phyloP scores from a whole-genome alignment of 768 basidiomycete genomes.

The Inosperma sp. region DNA sequence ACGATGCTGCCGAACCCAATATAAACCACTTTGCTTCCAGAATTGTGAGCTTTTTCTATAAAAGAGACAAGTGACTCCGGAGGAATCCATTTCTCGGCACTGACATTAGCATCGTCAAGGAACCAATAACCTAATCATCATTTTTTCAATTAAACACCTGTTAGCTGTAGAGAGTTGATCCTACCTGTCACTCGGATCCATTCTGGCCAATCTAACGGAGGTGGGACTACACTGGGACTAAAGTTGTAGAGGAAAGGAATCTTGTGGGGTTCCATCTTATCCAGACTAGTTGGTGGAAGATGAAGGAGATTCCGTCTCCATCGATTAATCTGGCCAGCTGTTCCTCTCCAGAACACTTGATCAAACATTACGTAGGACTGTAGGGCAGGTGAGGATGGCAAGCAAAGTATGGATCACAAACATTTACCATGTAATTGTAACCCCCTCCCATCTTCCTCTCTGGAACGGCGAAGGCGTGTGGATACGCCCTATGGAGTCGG shows the following conservation, averaged over 20 bases:
- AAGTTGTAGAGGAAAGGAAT: conserved; percentile 99
- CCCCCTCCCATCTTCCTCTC: conserved; percentile 97
- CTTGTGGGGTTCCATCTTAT: conserved; percentile 96
- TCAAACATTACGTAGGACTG: conserved; percentile 97
- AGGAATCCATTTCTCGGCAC: conserved; percentile 84
- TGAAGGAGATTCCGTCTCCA: conserved; percentile 80
- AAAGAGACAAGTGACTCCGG: conserved; percentile 77
- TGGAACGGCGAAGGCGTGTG: conserved; percentile 96
- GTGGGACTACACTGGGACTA: conserved; percentile 84
- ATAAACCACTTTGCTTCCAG: conserved; percentile 89
- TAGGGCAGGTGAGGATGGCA: not conserved
- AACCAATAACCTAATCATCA: conserved; percentile 83
- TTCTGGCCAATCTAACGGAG: conserved; percentile 97
- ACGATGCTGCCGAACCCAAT: conserved; percentile 98
- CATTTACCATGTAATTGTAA: conserved; percentile 92
- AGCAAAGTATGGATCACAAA: conserved; percentile 3
- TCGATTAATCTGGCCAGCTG: conserved; percentile 88
- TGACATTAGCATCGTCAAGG: conserved; percentile 88
- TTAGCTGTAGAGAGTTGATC: conserved; percentile 2
- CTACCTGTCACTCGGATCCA: conserved; percentile 92
- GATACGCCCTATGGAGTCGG: conserved; percentile 64
- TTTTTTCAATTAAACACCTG: not conserved
- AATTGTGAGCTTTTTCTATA: conserved; percentile 69
- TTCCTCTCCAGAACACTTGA: conserved; percentile 96
- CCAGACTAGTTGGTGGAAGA: conserved; percentile 78